Evolutionary conservation across 1,139 yeast species (phyloP).

Genomic region (Debaryomyces nepalensis): DNA sequence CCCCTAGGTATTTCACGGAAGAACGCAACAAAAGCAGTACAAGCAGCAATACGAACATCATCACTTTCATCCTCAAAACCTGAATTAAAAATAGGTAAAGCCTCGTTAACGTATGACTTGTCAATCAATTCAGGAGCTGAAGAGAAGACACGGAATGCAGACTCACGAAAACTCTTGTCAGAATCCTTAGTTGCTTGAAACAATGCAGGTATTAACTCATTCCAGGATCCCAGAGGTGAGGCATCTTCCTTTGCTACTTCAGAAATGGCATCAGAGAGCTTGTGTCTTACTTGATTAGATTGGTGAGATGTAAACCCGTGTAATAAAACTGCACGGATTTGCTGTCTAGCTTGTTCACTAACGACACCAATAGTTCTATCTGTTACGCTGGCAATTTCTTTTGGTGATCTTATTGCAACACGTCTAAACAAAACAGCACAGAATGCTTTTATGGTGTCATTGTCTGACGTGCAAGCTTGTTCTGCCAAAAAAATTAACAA

Average conservation of each 20-base stretch:
- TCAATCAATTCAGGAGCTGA: conserved; percentile 82
- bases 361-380: conserved; percentile 80
- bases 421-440: conserved; percentile 90
- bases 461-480: conserved; percentile 67
- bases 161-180: conserved; percentile 81
- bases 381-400: conserved; percentile 61
- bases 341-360: conserved; percentile 58
- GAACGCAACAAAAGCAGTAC: conserved; percentile 89
- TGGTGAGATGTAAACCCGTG: conserved; percentile 72
- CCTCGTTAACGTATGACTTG: conserved; percentile 55
- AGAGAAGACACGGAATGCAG: conserved; percentile 87
- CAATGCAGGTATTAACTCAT: conserved; percentile 74
- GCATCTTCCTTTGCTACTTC: conserved; percentile 80
- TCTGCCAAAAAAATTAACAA: conserved; percentile 81
- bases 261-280: conserved; percentile 90
- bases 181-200: conserved; percentile 66
- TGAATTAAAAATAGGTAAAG: conserved; percentile 70
- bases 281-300: conserved; percentile 79
- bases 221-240: conserved; percentile 64
- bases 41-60: conserved; percentile 88
- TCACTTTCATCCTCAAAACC: conserved; percentile 83
- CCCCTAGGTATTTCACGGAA: conserved; percentile 81
- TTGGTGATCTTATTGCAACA: conserved; percentile 78
- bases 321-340: conserved; percentile 68
- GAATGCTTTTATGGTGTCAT: conserved; percentile 62